Percentiles rank a stretch among this genome's conserved stretches.
Conservation (phyloP, 2,329 filamentous ascomycete genomes). For the Ophiocordyceps australis region DNA sequence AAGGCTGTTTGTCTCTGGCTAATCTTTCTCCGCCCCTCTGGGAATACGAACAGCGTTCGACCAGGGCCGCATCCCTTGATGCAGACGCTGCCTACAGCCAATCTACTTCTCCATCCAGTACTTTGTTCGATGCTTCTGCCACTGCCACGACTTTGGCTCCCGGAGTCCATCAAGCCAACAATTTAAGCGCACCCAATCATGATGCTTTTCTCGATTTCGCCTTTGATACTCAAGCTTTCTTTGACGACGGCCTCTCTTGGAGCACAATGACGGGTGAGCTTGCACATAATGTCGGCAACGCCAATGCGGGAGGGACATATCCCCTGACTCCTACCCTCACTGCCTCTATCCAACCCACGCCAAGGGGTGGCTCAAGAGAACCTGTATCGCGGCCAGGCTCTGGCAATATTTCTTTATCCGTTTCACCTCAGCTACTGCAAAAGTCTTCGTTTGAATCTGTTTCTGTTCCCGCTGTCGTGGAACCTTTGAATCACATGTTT, state of each 20-base stretch:
- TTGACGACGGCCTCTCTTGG: slow-evolving; percentile 17
- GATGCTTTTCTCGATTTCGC: slow-evolving; percentile 33
- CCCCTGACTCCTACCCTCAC: slow-evolving; percentile 35
- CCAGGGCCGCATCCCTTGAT: too few species aligned
- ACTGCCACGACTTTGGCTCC: slow-evolving; percentile 25
- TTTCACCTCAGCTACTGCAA: slow-evolving; percentile 23
- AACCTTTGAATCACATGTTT: slow-evolving; percentile 25
- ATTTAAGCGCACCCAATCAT: slow-evolving; percentile 25
- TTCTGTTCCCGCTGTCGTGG: slow-evolving; percentile 11
- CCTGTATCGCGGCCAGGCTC: slow-evolving; percentile 7
- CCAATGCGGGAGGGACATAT: slow-evolving; percentile 11
- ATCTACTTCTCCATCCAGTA: slow-evolving; percentile 10
- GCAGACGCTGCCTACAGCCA: slow-evolving; percentile 15
- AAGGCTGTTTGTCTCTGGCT: too few species aligned
- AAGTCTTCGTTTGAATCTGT: slow-evolving; percentile 19
- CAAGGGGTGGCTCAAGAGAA: slow-evolving; percentile 14
- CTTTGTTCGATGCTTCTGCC: slow-evolving; percentile 25
- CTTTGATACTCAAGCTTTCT: slow-evolving; percentile 27
- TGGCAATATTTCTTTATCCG: slow-evolving; percentile 13
- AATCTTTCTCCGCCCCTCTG: too few species aligned
- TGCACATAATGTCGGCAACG: too few species aligned
- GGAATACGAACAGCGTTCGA: too few species aligned
- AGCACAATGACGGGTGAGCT: too few species aligned
- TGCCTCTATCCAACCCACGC: slow-evolving; percentile 25
- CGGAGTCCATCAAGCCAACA: slow-evolving; percentile 30